Conservation (phyloP, 139 green algal species). For the Volvox reticuliferus region DNA sequence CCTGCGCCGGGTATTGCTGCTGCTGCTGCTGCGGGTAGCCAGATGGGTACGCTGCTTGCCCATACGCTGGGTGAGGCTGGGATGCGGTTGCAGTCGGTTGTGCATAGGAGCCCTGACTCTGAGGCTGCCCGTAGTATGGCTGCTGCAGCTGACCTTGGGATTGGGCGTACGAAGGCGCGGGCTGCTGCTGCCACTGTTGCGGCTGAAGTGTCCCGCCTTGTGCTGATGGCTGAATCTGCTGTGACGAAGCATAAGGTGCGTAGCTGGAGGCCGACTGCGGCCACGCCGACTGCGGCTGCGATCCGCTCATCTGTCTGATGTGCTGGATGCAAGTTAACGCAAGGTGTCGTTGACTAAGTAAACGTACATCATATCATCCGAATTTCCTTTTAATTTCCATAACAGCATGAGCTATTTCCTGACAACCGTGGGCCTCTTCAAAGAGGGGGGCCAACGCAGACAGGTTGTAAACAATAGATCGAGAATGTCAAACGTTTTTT, state of each 20-base stretch:
- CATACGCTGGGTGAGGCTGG: neutral
- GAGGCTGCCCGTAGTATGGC: constrained; percentile 1
- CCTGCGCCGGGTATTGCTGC: neutral
- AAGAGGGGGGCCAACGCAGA: too few species aligned
- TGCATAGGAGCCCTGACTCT: neutral
- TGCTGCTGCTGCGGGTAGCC: neutral
- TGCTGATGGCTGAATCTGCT: neutral
- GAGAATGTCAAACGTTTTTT: too few species aligned
- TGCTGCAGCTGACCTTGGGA: constrained; percentile 3
- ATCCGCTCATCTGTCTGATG: neutral
- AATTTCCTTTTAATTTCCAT: too few species aligned
- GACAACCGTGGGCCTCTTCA: too few species aligned
- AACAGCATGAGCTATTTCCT: too few species aligned
- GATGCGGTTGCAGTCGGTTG: neutral
- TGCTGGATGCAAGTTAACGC: too few species aligned
- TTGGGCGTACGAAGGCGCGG: neutral
- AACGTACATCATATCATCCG: too few species aligned
- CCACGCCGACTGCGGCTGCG: neutral
- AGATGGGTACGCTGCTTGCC: neutral
- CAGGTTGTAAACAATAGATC: too few species aligned
- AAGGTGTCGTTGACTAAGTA: too few species aligned
- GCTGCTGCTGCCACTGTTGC: constrained; percentile 14
- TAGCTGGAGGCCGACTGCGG: neutral
- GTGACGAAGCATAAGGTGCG: neutral
- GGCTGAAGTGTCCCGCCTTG: neutral